A percentile compares a stretch with the other conserved stretches of the same genome.
These are phyloP conservation scores for Macrocystidia cucumis DNA, from an alignment of 1,284 basidiomycete genomes.

Conservation along the genomic window DNA sequence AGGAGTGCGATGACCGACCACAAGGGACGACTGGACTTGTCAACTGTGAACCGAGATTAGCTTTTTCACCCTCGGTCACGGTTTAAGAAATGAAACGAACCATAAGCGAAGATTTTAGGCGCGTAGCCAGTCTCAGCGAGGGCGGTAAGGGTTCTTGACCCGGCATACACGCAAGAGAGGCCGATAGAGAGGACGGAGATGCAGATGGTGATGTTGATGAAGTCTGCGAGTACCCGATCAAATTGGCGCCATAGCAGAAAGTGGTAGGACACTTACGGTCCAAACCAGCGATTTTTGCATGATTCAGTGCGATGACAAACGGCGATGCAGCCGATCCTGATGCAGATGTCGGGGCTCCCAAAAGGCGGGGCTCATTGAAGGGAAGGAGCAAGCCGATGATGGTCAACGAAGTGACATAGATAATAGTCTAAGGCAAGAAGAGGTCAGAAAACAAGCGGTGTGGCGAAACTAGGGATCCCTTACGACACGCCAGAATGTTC, in stretches of 20 bases:
- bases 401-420: slow-evolving; percentile 33
- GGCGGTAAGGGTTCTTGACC: slow-evolving; percentile 58
- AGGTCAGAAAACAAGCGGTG: no score
- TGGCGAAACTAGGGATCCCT: slow-evolving; percentile 12
- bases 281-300: slow-evolving; percentile 51
- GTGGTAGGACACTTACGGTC: slow-evolving; percentile 31
- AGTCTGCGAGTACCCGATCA: slow-evolving; percentile 19
- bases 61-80: no score
- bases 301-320: slow-evolving; percentile 61
- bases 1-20: slow-evolving; percentile 28
- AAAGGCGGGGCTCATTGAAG: slow-evolving; percentile 14
- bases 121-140: slow-evolving; percentile 65
- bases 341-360: slow-evolving; percentile 19
- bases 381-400: slow-evolving; percentile 24
- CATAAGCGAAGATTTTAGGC: slow-evolving; percentile 45
- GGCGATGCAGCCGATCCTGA: slow-evolving; percentile 37
- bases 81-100: slow-evolving; percentile 9
- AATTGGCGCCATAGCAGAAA: neutral
- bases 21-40: slow-evolving; percentile 35
- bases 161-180: slow-evolving; percentile 61
- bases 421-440: slow-evolving; percentile 27
- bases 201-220: slow-evolving; percentile 67
- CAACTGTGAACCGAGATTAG: slow-evolving; percentile 17
- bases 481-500: slow-evolving; percentile 40
- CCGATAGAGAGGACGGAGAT: slow-evolving; percentile 68